A percentile compares a stretch with the other conserved stretches of the same genome.
Evolutionary conservation across 352 stramenopile genomes (phyloP).

Genomic region (Pythium insidiosum): DNA sequence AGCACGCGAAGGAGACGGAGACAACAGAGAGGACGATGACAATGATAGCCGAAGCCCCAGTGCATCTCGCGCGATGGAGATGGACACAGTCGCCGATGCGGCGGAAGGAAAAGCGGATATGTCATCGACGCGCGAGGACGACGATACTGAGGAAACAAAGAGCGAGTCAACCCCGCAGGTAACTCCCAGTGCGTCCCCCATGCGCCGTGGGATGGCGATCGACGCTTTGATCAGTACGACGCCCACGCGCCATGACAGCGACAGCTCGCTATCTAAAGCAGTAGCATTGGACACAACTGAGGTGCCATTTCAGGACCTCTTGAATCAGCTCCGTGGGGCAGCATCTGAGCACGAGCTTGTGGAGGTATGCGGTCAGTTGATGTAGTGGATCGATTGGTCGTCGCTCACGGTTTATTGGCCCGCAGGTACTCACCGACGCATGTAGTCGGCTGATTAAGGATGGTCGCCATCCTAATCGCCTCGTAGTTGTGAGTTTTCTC

Average conservation of each 20-base stretch:
- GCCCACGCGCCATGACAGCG: slow-evolving; percentile 16
- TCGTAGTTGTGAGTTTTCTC: slow-evolving; percentile 57
- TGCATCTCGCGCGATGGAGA: too few species aligned
- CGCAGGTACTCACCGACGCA: slow-evolving; percentile 35
- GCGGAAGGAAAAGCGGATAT: slow-evolving; percentile 11
- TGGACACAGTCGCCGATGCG: background rate
- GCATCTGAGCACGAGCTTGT: slow-evolving; percentile 38
- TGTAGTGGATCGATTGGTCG: background rate
- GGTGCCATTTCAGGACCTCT: slow-evolving; percentile 46
- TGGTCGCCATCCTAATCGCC: slow-evolving; percentile 34
- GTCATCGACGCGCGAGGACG: slow-evolving; percentile 4
- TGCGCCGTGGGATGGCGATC: slow-evolving; percentile 34
- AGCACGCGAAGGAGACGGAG: slow-evolving; percentile 5
- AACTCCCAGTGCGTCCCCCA: slow-evolving; percentile 12
- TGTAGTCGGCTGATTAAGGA: slow-evolving; percentile 54
- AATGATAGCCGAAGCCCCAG: too few species aligned
- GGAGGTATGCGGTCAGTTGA: slow-evolving; percentile 17
- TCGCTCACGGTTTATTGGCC: background rate
- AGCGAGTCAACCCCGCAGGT: slow-evolving; percentile 14
- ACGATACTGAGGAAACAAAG: slow-evolving; percentile 15
- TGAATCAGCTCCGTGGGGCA: slow-evolving; percentile 28
- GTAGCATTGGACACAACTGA: too few species aligned
- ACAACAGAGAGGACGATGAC: slow-evolving; percentile 11
- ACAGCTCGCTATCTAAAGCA: too few species aligned
- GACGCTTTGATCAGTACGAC: slow-evolving; percentile 44